A percentile compares a stretch with the other conserved stretches of the same genome.
Evolutionary conservation across 805 yeast genomes (phyloP).

Genomic region (Ogataea salicorniae): DNA sequence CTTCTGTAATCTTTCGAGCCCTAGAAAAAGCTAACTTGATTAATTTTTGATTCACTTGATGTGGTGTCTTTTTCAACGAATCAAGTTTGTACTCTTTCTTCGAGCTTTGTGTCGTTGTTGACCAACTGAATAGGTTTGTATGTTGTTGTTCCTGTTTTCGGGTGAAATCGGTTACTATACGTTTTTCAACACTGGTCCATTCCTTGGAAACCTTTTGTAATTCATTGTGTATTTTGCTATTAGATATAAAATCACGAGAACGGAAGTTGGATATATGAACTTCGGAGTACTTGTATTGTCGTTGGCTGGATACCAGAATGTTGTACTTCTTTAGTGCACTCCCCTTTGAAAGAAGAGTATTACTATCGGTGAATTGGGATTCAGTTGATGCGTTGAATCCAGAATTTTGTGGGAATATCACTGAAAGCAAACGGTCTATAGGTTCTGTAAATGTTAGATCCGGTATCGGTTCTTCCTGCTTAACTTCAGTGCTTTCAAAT

Average conservation of each 20-base stretch:
- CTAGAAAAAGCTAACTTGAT: constrained; percentile 17
- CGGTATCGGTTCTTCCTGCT: neutral
- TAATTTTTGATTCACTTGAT: constrained; percentile 19
- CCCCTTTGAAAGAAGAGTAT: neutral
- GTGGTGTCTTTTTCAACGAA: neutral
- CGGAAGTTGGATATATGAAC: constrained; percentile 12
- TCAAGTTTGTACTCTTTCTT: constrained; percentile 1
- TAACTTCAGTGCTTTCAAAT: constrained; percentile 14
- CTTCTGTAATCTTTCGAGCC: constrained; percentile 19
- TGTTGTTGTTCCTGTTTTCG: constrained; percentile 2
- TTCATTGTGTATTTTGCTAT: constrained; percentile 10
- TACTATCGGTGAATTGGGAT: neutral
- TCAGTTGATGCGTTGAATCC: neutral
- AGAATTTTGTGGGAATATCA: neutral
- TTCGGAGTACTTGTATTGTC: constrained; percentile 1
- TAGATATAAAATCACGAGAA: constrained; percentile 15
- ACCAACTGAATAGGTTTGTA: constrained; percentile 18
- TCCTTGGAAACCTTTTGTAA: constrained; percentile 10
- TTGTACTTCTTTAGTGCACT: constrained; percentile 10
- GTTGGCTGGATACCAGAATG: constrained; percentile 6
- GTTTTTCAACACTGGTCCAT: constrained; percentile 28
- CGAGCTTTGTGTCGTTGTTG: constrained; percentile 2
- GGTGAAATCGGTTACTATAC: constrained; percentile 9
- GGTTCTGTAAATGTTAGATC: constrained; percentile 4
- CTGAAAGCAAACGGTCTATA: constrained; percentile 4